phyloP scores from a whole-genome alignment of 169 alveolate species.

The Plasmodium gaboni region DNA sequence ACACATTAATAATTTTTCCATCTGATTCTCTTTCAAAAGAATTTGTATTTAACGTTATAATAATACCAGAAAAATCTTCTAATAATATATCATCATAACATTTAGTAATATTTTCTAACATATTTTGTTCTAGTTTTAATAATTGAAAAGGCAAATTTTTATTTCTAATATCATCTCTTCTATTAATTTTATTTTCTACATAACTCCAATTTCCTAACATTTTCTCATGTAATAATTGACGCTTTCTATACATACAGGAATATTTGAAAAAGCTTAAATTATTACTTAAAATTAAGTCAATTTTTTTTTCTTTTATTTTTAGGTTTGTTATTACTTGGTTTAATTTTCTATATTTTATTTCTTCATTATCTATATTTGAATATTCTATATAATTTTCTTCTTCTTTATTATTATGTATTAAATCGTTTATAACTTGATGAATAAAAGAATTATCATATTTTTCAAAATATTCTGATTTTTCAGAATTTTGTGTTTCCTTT shows the following conservation, averaged over 20 bases:
- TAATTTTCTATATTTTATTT: constrained; percentile 33
- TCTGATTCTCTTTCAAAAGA: constrained; percentile 68
- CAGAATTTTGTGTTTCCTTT: too few species aligned
- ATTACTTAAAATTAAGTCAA: constrained; percentile 77
- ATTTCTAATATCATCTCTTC: constrained; percentile 78
- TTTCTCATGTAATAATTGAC: constrained; percentile 82
- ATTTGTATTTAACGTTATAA: constrained; percentile 83
- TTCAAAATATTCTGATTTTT: too few species aligned
- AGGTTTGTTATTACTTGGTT: constrained; percentile 37
- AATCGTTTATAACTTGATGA: constrained; percentile 7
- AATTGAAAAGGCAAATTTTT: constrained; percentile 86
- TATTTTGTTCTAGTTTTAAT: constrained; percentile 80
- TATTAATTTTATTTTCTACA: constrained; percentile 49
- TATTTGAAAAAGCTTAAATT: constrained; percentile 70
- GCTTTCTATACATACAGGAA: constrained; percentile 83
- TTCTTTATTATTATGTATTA: constrained; percentile 25
- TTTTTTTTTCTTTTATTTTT: constrained; percentile 75
- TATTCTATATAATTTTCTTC: constrained; percentile 32
- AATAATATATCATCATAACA: constrained; percentile 82
- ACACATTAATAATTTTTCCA: constrained; percentile 38
- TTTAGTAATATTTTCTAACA: constrained; percentile 79
- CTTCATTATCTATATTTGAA: constrained; percentile 47
- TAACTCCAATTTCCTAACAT: constrained; percentile 85
- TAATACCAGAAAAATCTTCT: constrained; percentile 85
- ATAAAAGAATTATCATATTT: background rate